Percentiles rank a stretch among this genome's conserved stretches.
Conservation (phyloP, 2,329 filamentous ascomycete genomes). For the Ophiostoma ips region DNA sequence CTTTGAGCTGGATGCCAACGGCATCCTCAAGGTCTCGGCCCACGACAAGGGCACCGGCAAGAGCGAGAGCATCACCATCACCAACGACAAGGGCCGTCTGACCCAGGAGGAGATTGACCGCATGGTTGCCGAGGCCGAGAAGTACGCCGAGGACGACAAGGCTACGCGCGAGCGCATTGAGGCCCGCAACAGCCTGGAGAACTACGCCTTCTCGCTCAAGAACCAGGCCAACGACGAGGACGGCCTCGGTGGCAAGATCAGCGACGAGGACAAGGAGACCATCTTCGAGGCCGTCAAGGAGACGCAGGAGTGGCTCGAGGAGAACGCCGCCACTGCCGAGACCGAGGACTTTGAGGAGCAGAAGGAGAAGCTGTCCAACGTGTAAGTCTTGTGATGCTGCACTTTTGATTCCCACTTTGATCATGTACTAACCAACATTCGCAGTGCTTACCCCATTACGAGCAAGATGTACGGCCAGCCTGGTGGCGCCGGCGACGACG, state of each 20-base stretch:
- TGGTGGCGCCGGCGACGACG: slow-evolving; percentile 54
- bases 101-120: slow-evolving; percentile 90
- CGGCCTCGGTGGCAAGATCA: slow-evolving; percentile 94
- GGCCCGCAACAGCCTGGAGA: slow-evolving; percentile 92
- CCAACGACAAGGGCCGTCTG: slow-evolving; percentile 97
- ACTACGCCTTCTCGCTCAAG: slow-evolving; percentile 98
- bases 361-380: slow-evolving; percentile 95
- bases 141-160: slow-evolving; percentile 94
- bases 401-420: too few relatives aligned
- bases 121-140: slow-evolving; percentile 94
- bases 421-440: too few relatives aligned
- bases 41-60: slow-evolving; percentile 98
- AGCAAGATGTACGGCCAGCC: slow-evolving; percentile 80
- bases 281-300: slow-evolving; percentile 96
- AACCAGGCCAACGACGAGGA: slow-evolving; percentile 98
- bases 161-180: slow-evolving; percentile 99
- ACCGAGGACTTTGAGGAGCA: slow-evolving; percentile 98
- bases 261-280: slow-evolving; percentile 88
- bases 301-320: slow-evolving; percentile 88
- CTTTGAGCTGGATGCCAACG: slow-evolving; percentile 99
- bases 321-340: slow-evolving; percentile 73
- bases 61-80: slow-evolving; percentile 98
- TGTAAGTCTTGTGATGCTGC: too few relatives aligned
- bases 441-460: slow-evolving; percentile 96
- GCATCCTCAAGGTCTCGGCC: slow-evolving; percentile 98